Conservation (phyloP, 2,329 filamentous ascomycete genomes). For the Aspergillus candidus region DNA sequence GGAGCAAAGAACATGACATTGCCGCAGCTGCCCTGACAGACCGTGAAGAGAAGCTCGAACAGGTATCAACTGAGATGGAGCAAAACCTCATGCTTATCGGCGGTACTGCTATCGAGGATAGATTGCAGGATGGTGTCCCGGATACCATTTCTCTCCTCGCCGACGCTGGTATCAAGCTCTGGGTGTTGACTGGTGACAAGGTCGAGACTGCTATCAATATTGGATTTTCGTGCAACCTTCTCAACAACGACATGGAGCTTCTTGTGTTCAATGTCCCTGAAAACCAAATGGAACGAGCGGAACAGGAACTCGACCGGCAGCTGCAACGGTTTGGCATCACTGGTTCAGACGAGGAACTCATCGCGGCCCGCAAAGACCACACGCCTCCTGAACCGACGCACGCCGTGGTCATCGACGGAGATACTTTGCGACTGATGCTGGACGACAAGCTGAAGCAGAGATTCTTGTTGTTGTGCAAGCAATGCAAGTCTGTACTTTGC, state of each 20-base stretch:
- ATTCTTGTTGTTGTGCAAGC: constrained; percentile 91
- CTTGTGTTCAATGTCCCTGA: constrained; percentile 83
- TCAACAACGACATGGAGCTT: constrained; percentile 97
- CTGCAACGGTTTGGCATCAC: constrained; percentile 69
- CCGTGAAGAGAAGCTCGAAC: constrained; percentile 88
- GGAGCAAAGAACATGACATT: constrained; percentile 80
- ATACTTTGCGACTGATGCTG: constrained; percentile 82
- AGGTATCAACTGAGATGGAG: constrained; percentile 83
- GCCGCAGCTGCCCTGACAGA: constrained; percentile 78
- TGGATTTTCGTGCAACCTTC: constrained; percentile 94
- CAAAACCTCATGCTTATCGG: constrained; percentile 81
- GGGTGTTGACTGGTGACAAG: constrained; percentile 97
- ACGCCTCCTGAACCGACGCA: constrained; percentile 82
- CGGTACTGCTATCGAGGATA: constrained; percentile 94
- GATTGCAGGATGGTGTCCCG: constrained; percentile 91
- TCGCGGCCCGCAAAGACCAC: constrained; percentile 72
- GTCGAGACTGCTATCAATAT: constrained; percentile 99
- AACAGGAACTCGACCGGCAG: constrained; percentile 67
- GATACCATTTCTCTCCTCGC: constrained; percentile 89
- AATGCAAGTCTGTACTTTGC: constrained; percentile 93
- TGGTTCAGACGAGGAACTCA: constrained; percentile 79
- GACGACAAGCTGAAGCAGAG: constrained; percentile 79
- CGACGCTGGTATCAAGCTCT: constrained; percentile 93
- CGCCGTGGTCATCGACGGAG: constrained; percentile 90
- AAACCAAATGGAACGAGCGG: constrained; percentile 59